phyloP scores from a whole-genome alignment of 106 monocot species.

The Allium sativum region DNA sequence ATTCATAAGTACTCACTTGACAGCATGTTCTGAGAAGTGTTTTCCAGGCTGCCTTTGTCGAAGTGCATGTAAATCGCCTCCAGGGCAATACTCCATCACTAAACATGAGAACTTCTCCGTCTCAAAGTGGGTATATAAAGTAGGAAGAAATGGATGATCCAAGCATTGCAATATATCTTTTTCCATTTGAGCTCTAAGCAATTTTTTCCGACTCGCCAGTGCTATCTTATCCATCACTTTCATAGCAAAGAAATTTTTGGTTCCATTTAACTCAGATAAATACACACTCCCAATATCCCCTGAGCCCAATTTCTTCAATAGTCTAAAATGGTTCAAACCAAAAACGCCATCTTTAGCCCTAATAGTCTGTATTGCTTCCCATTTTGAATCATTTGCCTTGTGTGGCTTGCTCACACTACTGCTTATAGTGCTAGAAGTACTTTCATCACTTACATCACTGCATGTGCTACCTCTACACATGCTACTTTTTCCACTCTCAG shows the following conservation, averaged over 20 bases:
- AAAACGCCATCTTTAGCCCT: constrained; percentile 16
- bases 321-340: constrained; percentile 22
- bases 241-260: constrained; percentile 26
- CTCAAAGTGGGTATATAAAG: constrained; percentile 28
- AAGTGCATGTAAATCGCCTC: constrained; percentile 27
- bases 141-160: constrained; percentile 31
- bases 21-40: constrained; percentile 28
- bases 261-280: constrained; percentile 24
- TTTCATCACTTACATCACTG: constrained; percentile 23
- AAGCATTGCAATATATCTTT: constrained; percentile 24
- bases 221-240: constrained; percentile 27
- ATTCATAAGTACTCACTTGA: constrained; percentile 11
- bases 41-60: constrained; percentile 30
- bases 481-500: constrained; percentile 13
- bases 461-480: constrained; percentile 19
- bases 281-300: constrained; percentile 30
- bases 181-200: constrained; percentile 26
- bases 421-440: constrained; percentile 19
- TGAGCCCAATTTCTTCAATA: constrained; percentile 18
- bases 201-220: constrained; percentile 22
- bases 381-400: constrained; percentile 25
- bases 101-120: constrained; percentile 31
- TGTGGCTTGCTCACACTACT: constrained; percentile 22
- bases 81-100: constrained; percentile 31
- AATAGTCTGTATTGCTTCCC: constrained; percentile 20